Base-by-base conservation (phyloP, 495 filamentous ascomycete genomes). In the Penicillium arizonense region DNA sequence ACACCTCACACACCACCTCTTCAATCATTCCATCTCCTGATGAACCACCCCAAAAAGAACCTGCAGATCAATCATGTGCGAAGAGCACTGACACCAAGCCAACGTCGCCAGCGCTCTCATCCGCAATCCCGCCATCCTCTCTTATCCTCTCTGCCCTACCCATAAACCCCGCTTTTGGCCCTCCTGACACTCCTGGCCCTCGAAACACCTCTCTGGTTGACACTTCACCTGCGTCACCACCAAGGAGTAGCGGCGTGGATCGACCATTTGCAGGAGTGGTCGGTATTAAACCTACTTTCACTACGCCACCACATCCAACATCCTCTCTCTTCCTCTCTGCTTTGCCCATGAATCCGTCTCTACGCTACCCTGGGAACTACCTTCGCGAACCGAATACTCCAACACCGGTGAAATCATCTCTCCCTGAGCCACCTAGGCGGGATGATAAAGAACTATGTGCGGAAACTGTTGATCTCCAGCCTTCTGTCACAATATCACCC, bases 291-390 rank as follows among this genome's bases (percentile, higher is more conserved):
- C 28, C 11, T n/a, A 35, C 12, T 4, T 26, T 40, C 38, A 16
- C 48, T 26, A 18, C 42, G 20, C 45, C 43, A 5, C 55, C 58
- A 13, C 53, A 43, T 18, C 53, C 56, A 16, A 51, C 61, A 20
- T 52, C 57, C 12, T 63, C 56, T 10, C 56, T 55, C 2, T 33
- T 24, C 13, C 44, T 49, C 23, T 56, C 57, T 10, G 24, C 20
- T 24, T 32, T 61, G 1, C 55, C 61, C 20, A 59, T 62, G 12
- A 71, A 73, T 18, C 71, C 71, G 0, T 30, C 28, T 8, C 28
- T 30, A 10, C 28, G 3, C 5, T 30, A 30, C 28, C 28, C 28
- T 7, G 5, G 6, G 28, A 30, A 30, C 8, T 30, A 30, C 8
- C 9, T 30, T 0, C 28, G 5, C 8, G 28, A 30, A 30, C 9